phyloP scores from a whole-genome alignment of 2,329 filamentous ascomycete genomes.

The Teratosphaeria nubilosa region DNA sequence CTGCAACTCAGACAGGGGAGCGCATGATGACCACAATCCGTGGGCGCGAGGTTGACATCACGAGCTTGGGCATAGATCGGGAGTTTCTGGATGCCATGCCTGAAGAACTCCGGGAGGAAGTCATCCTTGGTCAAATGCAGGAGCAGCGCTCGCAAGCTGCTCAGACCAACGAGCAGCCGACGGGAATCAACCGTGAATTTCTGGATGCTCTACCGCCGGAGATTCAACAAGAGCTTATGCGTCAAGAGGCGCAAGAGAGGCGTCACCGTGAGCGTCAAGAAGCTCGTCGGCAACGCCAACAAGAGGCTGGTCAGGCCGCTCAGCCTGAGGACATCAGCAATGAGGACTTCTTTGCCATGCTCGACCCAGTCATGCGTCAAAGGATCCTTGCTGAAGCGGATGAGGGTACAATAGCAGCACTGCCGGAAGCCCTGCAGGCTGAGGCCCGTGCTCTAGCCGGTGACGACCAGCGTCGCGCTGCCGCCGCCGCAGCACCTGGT shows the following conservation, averaged over 20 bases:
- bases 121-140: constrained; percentile 82
- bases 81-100: constrained; percentile 96
- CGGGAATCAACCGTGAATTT: constrained; percentile 85
- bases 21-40: constrained; percentile 69
- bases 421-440: constrained; percentile 76
- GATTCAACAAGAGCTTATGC: constrained; percentile 78
- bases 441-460: constrained; percentile 68
- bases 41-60: constrained; percentile 84
- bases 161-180: constrained; percentile 61
- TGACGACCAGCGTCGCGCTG: constrained; percentile 25
- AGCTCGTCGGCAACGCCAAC: constrained; percentile 53
- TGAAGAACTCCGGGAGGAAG: constrained; percentile 90
- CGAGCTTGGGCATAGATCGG: constrained; percentile 83
- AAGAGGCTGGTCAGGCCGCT: constrained; percentile 36
- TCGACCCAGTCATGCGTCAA: constrained; percentile 74
- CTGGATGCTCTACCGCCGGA: constrained; percentile 85
- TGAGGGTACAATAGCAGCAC: constrained; percentile 70
- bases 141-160: constrained; percentile 70
- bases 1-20: constrained; percentile 32
- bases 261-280: constrained; percentile 80
- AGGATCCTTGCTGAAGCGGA: constrained; percentile 87
- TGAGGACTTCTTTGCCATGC: constrained; percentile 81
- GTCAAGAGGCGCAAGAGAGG: constrained; percentile 81
- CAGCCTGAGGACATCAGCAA: constrained; percentile 75
- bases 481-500: constrained; percentile 3